Conservation (phyloP, 352 stramenopile genomes). For the Globisporangium echinulatum region DNA sequence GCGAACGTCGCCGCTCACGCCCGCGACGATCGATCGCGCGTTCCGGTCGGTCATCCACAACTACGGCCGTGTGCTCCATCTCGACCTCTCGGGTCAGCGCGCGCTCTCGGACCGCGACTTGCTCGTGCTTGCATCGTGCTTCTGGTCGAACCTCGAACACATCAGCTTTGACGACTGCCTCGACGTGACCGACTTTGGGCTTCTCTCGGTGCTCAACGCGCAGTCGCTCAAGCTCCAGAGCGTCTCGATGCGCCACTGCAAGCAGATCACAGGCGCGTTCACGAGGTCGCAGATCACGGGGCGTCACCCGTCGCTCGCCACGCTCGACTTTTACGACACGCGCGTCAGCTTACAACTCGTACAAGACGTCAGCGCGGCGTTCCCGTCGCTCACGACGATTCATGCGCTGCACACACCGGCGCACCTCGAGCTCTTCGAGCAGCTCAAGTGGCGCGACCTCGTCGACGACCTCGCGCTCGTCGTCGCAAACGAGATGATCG, state of each 20-base stretch:
- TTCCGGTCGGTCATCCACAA: conserved; percentile 57
- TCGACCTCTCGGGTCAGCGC: conserved; percentile 72
- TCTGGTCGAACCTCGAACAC: conserved; percentile 66
- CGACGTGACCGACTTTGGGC: conserved; percentile 71
- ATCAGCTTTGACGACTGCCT: conserved; percentile 66
- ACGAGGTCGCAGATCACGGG: conserved; percentile 34
- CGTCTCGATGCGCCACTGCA: conserved; percentile 75
- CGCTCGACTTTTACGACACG: conserved; percentile 66
- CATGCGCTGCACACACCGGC: conserved; percentile 66
- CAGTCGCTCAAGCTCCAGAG: conserved; percentile 59
- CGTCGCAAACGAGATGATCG: conserved; percentile 51
- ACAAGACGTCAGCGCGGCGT: conserved; percentile 38
- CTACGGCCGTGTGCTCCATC: conserved; percentile 49
- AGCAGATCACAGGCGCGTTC: conserved; percentile 57
- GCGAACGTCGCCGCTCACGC: conserved; percentile 37
- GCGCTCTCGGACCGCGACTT: conserved; percentile 61
- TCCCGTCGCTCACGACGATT: conserved; percentile 56
- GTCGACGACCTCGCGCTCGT: conserved; percentile 46
- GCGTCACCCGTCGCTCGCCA: conserved; percentile 48
- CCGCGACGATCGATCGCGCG: conserved; percentile 41
- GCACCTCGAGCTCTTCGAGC: conserved; percentile 53
- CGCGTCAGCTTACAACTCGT: conserved; percentile 40
- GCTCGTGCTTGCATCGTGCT: conserved; percentile 74
- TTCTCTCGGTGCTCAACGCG: conserved; percentile 78
- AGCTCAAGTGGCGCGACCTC: conserved; percentile 31